Base-by-base conservation (phyloP, 768 basidiomycete species). In the Harrya chromipes region DNA sequence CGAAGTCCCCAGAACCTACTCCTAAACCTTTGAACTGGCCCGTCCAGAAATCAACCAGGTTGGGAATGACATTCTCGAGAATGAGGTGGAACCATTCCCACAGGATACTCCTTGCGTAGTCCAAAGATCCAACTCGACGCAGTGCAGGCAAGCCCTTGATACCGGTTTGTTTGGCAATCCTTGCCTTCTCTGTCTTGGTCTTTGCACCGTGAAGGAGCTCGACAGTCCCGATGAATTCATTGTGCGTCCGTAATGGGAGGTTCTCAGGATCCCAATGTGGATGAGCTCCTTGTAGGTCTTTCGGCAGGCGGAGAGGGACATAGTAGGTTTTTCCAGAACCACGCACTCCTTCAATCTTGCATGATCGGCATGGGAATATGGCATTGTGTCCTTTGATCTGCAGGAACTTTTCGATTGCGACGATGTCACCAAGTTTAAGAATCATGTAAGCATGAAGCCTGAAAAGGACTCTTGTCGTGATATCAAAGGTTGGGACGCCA, bases 41-140 rank as follows among this genome's bases (percentile, higher is more conserved):
- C 1, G 63, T 72, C 74, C 74, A 74, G n/a, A 74, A 55, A 0
- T 48, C n/a, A 27, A 78, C 56, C 2, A 81, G 63, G 41, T 72
- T 74, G 19, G 55, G 59, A 23, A 76, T 52, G 1, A 76, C 40
- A 51, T 80, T 80, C 51, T 76, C 74, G 55, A 60, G 73, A 20
- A 79, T 60, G 0, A 76, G 64, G 44, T 81, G 78, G 72, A 80
- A 78, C 60, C 77, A 75, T 43, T 80, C 76, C 51, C 72, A 70
- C 0, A 75, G 76, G 19, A 76, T 73, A 13, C 72, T 72, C 4
- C 17, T 1, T 1, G 77, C 71, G 52, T 75, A 72, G 6, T 59
- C 58, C 19, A 76, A 49, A 0, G 69, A 73, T 1, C 56, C 43
- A 1, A 76, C 63, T 13, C 23, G 12, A 9, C 50, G 48, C 23